These are phyloP conservation scores for Coelastrella sp. DNA, from an alignment of 139 green algal genomes.

Conservation along the genomic window DNA sequence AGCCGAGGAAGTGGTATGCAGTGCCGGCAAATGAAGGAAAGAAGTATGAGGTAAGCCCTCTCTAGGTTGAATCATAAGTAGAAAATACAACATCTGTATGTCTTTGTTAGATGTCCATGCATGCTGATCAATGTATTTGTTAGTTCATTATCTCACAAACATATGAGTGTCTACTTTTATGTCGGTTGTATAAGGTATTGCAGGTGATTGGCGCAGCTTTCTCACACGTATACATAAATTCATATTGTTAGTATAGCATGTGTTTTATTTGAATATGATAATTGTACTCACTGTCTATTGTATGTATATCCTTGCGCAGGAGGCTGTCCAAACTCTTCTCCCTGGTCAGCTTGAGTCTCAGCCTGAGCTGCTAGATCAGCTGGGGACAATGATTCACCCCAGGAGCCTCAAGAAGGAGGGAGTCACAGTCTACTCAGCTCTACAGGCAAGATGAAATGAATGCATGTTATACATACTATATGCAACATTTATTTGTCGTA, in stretches of 20 bases:
- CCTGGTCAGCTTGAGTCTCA: slow-evolving; percentile 75
- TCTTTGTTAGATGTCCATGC: too few relatives aligned
- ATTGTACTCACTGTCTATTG: not conserved
- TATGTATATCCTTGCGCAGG: not conserved
- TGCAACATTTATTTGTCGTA: too few relatives aligned
- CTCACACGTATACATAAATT: too few relatives aligned
- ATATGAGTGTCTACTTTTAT: not conserved
- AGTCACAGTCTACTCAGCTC: not conserved
- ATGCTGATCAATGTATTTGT: not conserved
- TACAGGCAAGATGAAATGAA: not conserved
- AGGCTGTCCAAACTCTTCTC: slow-evolving; percentile 64
- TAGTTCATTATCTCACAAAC: not conserved
- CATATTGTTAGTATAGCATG: too few relatives aligned
- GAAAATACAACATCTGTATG: too few relatives aligned
- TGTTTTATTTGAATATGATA: not conserved
- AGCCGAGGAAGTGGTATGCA: slow-evolving; percentile 77
- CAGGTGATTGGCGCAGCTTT: too few relatives aligned
- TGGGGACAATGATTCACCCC: slow-evolving; percentile 81
- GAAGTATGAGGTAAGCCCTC: slow-evolving; percentile 61
- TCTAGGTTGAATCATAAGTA: too few relatives aligned
- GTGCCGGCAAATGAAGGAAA: slow-evolving; percentile 67
- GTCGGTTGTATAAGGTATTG: too few relatives aligned
- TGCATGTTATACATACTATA: not conserved
- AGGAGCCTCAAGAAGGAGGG: slow-evolving; percentile 7
- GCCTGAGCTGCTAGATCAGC: slow-evolving; percentile 81